phyloP scores from a whole-genome alignment of 768 basidiomycete genomes.

The Mycena olivaceomarginata region DNA sequence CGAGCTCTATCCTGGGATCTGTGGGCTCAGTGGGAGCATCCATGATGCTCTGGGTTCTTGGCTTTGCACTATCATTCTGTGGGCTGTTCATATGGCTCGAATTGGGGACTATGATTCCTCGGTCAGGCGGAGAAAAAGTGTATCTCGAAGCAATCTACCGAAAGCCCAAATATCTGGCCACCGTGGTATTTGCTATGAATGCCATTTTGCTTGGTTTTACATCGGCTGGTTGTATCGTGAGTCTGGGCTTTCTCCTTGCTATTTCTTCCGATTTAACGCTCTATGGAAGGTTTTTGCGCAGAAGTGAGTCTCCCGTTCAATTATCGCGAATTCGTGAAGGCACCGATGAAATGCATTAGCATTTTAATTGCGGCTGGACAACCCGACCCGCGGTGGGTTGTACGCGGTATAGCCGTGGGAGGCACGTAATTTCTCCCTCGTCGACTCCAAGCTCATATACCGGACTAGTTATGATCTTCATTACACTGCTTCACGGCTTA shows the following conservation, averaged over 20 bases:
- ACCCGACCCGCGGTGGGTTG: constrained; percentile 65
- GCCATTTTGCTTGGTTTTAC: constrained; percentile 65
- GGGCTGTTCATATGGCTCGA: constrained; percentile 80
- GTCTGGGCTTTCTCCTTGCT: constrained; percentile 35
- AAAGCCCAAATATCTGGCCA: constrained; percentile 67
- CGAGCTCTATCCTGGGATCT: constrained; percentile 73
- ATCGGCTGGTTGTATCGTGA: constrained; percentile 68
- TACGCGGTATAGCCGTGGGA: constrained; percentile 76
- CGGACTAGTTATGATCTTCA: constrained; percentile 68
- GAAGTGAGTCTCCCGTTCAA: constrained; percentile 43
- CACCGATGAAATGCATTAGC: constrained; percentile 49
- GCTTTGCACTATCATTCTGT: constrained; percentile 74
- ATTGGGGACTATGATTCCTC: constrained; percentile 78
- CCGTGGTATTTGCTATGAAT: constrained; percentile 68
- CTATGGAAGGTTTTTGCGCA: constrained; percentile 54
- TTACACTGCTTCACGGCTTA: constrained; percentile 71
- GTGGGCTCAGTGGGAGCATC: constrained; percentile 78
- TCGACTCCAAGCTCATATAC: background rate
- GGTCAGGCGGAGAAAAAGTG: constrained; percentile 79
- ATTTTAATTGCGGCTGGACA: constrained; percentile 69
- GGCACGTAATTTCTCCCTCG: constrained; percentile 55
- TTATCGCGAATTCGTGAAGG: background rate
- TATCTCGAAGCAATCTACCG: constrained; percentile 75
- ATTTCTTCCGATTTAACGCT: background rate
- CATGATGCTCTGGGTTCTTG: constrained; percentile 79